Base-by-base conservation (phyloP, 208 protist genomes). In the Porcisia deanei region DNA sequence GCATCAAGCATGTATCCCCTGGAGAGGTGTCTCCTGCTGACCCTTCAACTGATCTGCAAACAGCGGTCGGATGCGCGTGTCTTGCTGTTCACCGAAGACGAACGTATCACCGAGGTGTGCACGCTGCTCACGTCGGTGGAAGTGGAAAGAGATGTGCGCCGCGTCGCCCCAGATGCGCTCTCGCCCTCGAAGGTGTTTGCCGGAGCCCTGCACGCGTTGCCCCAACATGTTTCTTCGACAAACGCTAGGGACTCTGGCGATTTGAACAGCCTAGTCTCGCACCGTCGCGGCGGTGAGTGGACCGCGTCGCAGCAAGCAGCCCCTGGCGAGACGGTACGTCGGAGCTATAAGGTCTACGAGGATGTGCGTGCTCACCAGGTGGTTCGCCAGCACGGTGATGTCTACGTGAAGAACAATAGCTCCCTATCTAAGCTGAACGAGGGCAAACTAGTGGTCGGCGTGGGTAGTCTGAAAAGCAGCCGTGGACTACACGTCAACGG, bases 401-500 rank as follows among this genome's bases (percentile, higher is more conserved):
- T 95, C 25, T 95, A 93, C 77, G 91, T 94, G 30, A 86, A 86
- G 71, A 83, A 97, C 83, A 86, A 91, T 75, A 94, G 85, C 77
- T 77, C 88, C 1, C 76, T 97, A 53, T 73, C 87, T n/a, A 77
- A 75, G 53, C 82, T 95, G 7, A 90, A 94, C 74, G 81, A 84
- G 41, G 91, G 90, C 14, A 61, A 52, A 22, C 83, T 97, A 20
- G 67, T 93, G 2, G 81, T 95, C 4, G 94, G 91, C 54, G 89
- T 97, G 8, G 86, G 85, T 16, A 82, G 79, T 59, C 79, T 89
- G 76, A 79, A 83, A 49, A 84, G 91, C 68, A 91, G 89, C 52
- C 90, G 94, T 8, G 94, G 94, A 14, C 83, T 97, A 67, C 94
- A 97, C 79, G 85, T 97, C 9, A 88, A 88, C 58, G 84, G 79